Conservation (phyloP, 106 monocot genomes). For the Dendrobium huoshanense region DNA sequence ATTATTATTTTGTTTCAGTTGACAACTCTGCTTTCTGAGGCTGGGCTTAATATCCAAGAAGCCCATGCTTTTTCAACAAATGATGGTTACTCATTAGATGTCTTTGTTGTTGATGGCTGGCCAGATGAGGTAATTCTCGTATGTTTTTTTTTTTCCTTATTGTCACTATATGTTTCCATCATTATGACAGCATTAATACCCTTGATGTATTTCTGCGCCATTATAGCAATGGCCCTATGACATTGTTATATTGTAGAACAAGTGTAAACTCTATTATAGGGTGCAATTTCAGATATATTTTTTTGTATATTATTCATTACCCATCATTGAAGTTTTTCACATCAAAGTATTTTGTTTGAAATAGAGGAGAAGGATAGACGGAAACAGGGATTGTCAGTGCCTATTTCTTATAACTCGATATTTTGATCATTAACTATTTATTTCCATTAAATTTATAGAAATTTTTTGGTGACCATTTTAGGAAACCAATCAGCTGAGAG, state of each 20-base stretch:
- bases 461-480: constrained; percentile 17
- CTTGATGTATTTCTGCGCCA: neutral
- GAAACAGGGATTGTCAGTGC: neutral
- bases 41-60: constrained; percentile 71
- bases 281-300: neutral
- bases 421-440: neutral
- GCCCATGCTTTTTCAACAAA: constrained; percentile 64
- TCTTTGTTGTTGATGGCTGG: constrained; percentile 76
- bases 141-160: neutral
- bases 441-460: neutral
- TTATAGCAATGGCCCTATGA: neutral
- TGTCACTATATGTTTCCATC: neutral
- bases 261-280: neutral
- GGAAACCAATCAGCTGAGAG: constrained; percentile 56
- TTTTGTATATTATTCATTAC: neutral
- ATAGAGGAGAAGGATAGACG: neutral
- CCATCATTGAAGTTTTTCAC: neutral
- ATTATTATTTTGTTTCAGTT: constrained; percentile 28
- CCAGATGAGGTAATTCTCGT: constrained; percentile 37
- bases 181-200: neutral
- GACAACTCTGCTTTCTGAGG: constrained; percentile 57
- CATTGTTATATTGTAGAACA: neutral
- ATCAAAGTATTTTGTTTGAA: neutral
- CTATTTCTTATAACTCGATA: neutral
- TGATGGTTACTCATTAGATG: constrained; percentile 63